Evolutionary conservation across 768 basidiomycete genomes (phyloP), one percentile per base, ranked within the genome.

Genomic region (Tylopilus vinaceipallidus): DNA sequence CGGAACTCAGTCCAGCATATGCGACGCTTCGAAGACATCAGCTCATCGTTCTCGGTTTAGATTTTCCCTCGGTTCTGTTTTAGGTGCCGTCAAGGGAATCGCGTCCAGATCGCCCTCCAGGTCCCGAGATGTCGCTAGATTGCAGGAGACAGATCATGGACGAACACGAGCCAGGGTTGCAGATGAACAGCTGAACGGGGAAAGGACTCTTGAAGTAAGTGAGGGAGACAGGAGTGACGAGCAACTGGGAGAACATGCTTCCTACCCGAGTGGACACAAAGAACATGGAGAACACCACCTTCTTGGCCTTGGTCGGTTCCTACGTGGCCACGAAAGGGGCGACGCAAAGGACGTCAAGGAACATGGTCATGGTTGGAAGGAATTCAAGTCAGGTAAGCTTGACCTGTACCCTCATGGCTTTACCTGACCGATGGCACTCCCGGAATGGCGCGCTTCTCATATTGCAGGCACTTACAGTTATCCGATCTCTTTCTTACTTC

Each of bases 401-500:
- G 6, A 32, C 13, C 42, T 6, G 9, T 50, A 22, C 3, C n/a
- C 16, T 39, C 11, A 13, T 33, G 32, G 10, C 9, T 16, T 37
- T 40, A 14, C 27, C n/a, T 8, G 46, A 14, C 45, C 6, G 19
- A 45, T 38, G 4, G 3, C 9, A 10, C 33, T 8, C 33, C 19
- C 29, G 33, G 55, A 19, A 53, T 45, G 50, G 8, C 32, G 7
- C 29, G 33, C 9, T 20, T 46, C 30, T 47, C n/a, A 20, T 32
- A 42, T 30, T 35, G 9, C 55, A 91, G 95, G 95, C 29, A 88
- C 85, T 6, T 98, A 98, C 65, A 93, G 90, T 14, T 98, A 92
- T 67, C 95, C 97, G 2, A 89, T 99, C 58, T 92, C 91, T 6
- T 94, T 98, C 65, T 71, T 86, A 10, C 83, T 99, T 47, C 93